phyloP scores from a whole-genome alignment of 331 rosid genomes.

The Rhamnella rubrinervis region DNA sequence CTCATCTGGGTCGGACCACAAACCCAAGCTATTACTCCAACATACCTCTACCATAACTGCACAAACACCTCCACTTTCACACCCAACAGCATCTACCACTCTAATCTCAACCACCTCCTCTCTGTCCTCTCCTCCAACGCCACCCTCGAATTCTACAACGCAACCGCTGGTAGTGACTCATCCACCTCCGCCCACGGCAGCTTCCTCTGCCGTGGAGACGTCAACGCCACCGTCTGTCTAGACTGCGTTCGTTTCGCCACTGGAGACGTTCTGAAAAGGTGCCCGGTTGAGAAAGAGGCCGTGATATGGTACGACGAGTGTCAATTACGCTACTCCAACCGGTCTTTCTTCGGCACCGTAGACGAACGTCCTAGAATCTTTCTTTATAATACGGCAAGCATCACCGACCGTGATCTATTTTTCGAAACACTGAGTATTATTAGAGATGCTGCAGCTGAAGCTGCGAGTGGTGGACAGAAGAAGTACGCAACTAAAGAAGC shows the following conservation, averaged over 20 bases:
- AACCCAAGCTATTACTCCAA: neutral
- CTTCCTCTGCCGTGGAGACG: slow-evolving; percentile 41
- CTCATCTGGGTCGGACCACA: too few relatives aligned
- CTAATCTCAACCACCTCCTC: slow-evolving; percentile 30
- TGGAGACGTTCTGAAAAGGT: neutral
- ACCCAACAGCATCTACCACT: slow-evolving; percentile 26
- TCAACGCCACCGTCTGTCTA: slow-evolving; percentile 4
- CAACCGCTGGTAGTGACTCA: slow-evolving; percentile 4
- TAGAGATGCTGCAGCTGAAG: neutral
- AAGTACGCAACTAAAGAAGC: slow-evolving; percentile 30
- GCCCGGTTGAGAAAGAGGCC: neutral
- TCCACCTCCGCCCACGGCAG: slow-evolving; percentile 26
- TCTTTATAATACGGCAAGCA: neutral
- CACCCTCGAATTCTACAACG: slow-evolving; percentile 30
- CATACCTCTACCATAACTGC: slow-evolving; percentile 17
- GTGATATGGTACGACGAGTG: neutral
- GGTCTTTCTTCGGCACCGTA: slow-evolving; percentile 1
- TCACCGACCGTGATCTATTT: slow-evolving; percentile 9
- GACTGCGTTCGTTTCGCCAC: slow-evolving; percentile 12
- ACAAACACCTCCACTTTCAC: slow-evolving; percentile 26
- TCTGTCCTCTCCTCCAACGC: slow-evolving; percentile 34
- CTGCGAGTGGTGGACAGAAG: neutral
- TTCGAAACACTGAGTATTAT: slow-evolving; percentile 11
- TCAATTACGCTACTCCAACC: neutral
- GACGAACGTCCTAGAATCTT: neutral